phyloP scores from a whole-genome alignment of 129 eudicot genomes.

The Apium graveolens region DNA sequence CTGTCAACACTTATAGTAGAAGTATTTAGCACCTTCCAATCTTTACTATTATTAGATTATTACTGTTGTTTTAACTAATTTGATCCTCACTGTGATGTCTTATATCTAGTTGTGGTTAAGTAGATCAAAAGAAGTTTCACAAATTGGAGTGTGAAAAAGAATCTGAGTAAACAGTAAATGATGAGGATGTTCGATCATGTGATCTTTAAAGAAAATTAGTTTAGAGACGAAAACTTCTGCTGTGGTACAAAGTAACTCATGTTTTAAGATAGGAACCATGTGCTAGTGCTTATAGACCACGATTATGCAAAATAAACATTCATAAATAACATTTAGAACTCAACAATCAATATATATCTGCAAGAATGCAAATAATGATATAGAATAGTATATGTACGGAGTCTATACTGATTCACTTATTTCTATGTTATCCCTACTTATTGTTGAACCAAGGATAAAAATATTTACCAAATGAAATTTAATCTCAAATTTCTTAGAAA shows the following conservation, averaged over 20 bases:
- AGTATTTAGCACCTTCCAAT: neutral
- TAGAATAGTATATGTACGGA: neutral
- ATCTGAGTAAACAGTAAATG: neutral
- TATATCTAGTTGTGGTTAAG: neutral
- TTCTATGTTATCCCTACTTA: neutral
- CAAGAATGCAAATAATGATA: neutral
- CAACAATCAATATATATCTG: neutral
- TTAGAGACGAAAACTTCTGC: neutral
- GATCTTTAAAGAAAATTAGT: neutral
- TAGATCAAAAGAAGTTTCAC: neutral
- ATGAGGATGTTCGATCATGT: neutral
- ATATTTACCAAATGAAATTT: neutral
- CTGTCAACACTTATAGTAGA: neutral
- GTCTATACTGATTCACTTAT: neutral
- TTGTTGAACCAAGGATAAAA: neutral
- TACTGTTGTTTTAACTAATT: neutral
- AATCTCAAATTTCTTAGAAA: neutral
- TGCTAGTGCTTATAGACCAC: neutral
- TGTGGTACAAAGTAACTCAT: neutral
- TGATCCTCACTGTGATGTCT: neutral
- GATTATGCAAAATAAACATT: neutral
- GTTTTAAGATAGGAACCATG: neutral
- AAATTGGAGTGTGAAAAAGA: neutral
- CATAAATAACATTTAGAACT: neutral
- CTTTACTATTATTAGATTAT: neutral